These are phyloP conservation scores for Trypanosoma scelopori DNA, from an alignment of 208 protist genomes.

Conservation along the genomic window DNA sequence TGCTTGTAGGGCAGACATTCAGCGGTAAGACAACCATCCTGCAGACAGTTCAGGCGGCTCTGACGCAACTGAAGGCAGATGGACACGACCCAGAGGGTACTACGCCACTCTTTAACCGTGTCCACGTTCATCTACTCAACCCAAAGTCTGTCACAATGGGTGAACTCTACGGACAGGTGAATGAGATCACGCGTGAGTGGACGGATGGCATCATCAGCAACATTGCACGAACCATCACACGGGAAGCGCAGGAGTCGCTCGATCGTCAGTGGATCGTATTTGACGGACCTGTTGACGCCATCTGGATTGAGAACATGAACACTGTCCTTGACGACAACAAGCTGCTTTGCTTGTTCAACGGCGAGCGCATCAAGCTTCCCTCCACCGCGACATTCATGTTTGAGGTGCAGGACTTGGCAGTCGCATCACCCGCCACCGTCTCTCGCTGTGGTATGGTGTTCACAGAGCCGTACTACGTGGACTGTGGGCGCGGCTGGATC, in stretches of 20 bases:
- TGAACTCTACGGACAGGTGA: slow-evolving; percentile 96
- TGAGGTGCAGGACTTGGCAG: slow-evolving; percentile 97
- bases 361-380: slow-evolving; percentile 96
- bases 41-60: slow-evolving; percentile 69
- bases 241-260: slow-evolving; percentile 54
- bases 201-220: slow-evolving; percentile 96
- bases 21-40: slow-evolving; percentile 93
- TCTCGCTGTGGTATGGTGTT: slow-evolving; percentile 99
- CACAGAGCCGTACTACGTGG: slow-evolving; percentile 93
- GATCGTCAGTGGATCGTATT: slow-evolving; percentile 97
- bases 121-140: slow-evolving; percentile 89
- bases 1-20: slow-evolving; percentile 96
- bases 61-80: slow-evolving; percentile 79
- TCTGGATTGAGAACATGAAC: slow-evolving; percentile 99
- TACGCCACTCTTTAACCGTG: slow-evolving; percentile 79
- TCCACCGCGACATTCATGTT: slow-evolving; percentile 96
- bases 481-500: slow-evolving; percentile 88
- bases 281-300: slow-evolving; percentile 98
- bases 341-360: slow-evolving; percentile 97
- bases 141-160: slow-evolving; percentile 97
- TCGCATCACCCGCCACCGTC: slow-evolving; percentile 98
- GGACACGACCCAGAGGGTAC: slow-evolving; percentile 67
- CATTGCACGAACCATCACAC: slow-evolving; percentile 88
- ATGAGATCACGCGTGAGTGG: slow-evolving; percentile 97
- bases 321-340: slow-evolving; percentile 99